These are phyloP conservation scores for Fusarium concolor DNA, from an alignment of 2,329 filamentous ascomycete genomes.

Conservation along the genomic window DNA sequence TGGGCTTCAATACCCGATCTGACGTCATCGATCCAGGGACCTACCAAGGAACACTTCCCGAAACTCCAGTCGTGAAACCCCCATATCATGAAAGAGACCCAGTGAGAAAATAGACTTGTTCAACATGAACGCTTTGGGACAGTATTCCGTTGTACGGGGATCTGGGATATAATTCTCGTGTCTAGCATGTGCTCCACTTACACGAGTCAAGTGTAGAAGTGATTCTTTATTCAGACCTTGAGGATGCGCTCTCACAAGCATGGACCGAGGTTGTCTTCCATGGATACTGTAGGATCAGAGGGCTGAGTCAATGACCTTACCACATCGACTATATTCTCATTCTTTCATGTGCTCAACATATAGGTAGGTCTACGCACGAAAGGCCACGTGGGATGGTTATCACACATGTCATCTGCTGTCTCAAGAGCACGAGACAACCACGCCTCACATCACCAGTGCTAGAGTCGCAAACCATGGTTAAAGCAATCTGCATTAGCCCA, in stretches of 20 bases:
- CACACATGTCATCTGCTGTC: constrained; percentile 20
- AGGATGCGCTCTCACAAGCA: neutral
- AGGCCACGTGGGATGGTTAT: constrained; percentile 20
- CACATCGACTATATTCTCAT: neutral
- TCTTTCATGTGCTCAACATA: constrained; percentile 2
- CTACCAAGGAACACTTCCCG: constrained; percentile 19
- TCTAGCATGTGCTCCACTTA: neutral
- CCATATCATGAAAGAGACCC: neutral
- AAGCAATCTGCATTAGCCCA: constrained; percentile 10
- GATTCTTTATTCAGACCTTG: neutral
- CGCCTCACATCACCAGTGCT: neutral
- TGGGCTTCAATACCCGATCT: constrained; percentile 19
- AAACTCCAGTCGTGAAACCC: constrained; percentile 16
- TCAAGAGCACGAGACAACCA: neutral
- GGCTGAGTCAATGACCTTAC: neutral
- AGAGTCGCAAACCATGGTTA: neutral
- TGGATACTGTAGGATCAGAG: neutral
- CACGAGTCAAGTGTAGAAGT: neutral
- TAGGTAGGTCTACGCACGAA: neutral
- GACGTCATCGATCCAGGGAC: constrained; percentile 28
- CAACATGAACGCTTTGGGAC: neutral
- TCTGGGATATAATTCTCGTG: neutral
- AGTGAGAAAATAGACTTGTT: constrained; percentile 3
- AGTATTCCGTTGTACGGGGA: neutral
- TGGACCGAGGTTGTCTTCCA: neutral